phyloP scores from a whole-genome alignment of 2,329 filamentous ascomycete genomes.

The Aspergillus vadensis region DNA sequence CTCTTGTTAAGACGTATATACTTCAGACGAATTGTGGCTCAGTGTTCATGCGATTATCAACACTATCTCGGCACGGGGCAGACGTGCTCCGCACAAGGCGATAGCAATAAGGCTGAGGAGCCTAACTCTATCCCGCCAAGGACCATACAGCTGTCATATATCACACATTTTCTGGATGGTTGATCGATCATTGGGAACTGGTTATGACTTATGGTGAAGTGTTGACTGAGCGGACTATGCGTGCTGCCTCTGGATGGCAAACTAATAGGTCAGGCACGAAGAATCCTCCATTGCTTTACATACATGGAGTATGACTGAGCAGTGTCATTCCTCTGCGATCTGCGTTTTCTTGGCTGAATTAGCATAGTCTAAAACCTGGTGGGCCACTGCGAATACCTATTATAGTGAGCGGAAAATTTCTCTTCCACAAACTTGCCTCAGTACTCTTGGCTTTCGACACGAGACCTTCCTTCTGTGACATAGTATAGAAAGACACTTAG shows the following conservation, averaged over 20 bases:
- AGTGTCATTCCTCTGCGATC: too few relatives aligned
- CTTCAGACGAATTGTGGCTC: not conserved
- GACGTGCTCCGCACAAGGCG: not conserved
- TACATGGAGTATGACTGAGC: too few relatives aligned
- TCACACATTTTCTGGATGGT: too few relatives aligned
- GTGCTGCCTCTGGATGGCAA: too few relatives aligned
- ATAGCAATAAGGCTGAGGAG: not conserved
- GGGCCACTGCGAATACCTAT: too few relatives aligned
- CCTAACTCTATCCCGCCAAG: not conserved
- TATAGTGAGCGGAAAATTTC: not conserved
- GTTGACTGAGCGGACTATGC: too few relatives aligned
- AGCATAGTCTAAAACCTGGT: too few relatives aligned
- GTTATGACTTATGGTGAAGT: too few relatives aligned
- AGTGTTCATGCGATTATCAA: not conserved
- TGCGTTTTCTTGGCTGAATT: too few relatives aligned
- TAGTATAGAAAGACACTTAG: not conserved
- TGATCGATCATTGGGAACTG: not conserved
- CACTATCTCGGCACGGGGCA: not conserved
- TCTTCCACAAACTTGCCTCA: not conserved
- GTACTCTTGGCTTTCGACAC: not conserved
- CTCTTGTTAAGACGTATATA: not conserved
- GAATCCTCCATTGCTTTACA: too few relatives aligned
- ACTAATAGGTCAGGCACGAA: too few relatives aligned
- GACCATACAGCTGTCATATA: rapidly evolving
- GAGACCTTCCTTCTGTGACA: not conserved